Percentiles rank a stretch among this genome's conserved stretches.
These are phyloP conservation scores for Colletotrichum paranaense DNA, from an alignment of 2,329 filamentous ascomycete genomes.

Conservation along the genomic window DNA sequence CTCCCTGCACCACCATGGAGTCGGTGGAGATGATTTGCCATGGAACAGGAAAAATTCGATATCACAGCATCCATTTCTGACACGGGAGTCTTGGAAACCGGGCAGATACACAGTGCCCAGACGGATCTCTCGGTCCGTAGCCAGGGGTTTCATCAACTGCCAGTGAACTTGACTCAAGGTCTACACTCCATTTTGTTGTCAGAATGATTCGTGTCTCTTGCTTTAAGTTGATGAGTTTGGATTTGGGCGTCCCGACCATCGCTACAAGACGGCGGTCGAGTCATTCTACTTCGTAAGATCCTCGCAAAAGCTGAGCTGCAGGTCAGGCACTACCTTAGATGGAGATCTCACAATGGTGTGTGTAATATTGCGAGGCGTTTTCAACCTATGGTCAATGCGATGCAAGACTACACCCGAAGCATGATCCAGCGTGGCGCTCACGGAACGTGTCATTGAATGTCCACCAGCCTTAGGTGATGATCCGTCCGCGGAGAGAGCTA, in stretches of 20 bases:
- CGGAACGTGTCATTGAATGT: background rate
- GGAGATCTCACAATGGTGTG: background rate
- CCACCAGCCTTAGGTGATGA: background rate
- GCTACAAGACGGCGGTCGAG: background rate
- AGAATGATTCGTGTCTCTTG: background rate
- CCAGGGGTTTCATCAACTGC: background rate
- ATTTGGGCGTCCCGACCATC: background rate
- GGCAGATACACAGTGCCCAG: background rate
- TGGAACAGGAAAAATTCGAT: background rate
- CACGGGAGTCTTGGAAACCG: background rate
- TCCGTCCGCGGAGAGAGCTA: background rate
- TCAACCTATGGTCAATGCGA: background rate
- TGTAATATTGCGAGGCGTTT: background rate
- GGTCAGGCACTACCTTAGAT: background rate
- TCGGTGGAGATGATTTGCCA: background rate
- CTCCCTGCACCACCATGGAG: slow-evolving; percentile 20
- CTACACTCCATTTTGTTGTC: background rate
- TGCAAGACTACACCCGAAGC: background rate
- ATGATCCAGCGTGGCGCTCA: background rate
- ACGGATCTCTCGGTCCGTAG: background rate
- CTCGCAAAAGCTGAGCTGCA: background rate
- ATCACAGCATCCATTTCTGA: slow-evolving; percentile 1
- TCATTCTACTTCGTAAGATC: background rate
- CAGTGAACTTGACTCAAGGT: background rate
- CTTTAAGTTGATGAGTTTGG: background rate